Conservation (phyloP, 768 basidiomycete genomes). For the Panellus pusillus region DNA sequence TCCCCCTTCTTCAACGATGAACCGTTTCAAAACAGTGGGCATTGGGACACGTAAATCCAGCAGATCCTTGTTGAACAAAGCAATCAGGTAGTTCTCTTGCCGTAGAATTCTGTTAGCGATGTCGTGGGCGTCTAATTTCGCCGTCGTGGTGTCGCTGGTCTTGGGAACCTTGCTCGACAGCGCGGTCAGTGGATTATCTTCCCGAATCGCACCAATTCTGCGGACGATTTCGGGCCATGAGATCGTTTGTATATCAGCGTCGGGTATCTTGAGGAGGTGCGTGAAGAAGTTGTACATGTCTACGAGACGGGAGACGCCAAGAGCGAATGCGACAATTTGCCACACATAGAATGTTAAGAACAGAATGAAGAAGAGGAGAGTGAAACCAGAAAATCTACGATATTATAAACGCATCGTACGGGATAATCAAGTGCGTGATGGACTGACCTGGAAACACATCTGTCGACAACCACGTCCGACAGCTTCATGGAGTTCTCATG, state of each 20-base stretch:
- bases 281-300: constrained; percentile 98
- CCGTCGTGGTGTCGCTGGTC: constrained; percentile 64
- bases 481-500: constrained; percentile 67
- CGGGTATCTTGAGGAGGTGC: constrained; percentile 89
- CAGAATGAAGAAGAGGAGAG: constrained; percentile 78
- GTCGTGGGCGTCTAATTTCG: constrained; percentile 96
- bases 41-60: constrained; percentile 85
- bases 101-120: constrained; percentile 97
- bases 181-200: constrained; percentile 91
- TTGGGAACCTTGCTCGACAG: constrained; percentile 62
- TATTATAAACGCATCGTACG: not conserved
- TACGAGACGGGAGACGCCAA: constrained; percentile 75
- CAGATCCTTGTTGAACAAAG: constrained; percentile 95
- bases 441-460: constrained; percentile 80
- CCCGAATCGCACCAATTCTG: constrained; percentile 84
- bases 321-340: constrained; percentile 79
- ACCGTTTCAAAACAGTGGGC: constrained; percentile 55
- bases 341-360: constrained; percentile 89
- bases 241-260: constrained; percentile 96
- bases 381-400: constrained; percentile 78
- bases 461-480: constrained; percentile 77
- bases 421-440: not conserved
- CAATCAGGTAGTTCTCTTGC: constrained; percentile 98
- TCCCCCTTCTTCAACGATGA: constrained; percentile 57
- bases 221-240: constrained; percentile 95